A percentile compares a stretch with the other conserved stretches of the same genome.
These are phyloP conservation scores for Cladosporium velox DNA, from an alignment of 2,329 filamentous ascomycete species.

Conservation along the genomic window DNA sequence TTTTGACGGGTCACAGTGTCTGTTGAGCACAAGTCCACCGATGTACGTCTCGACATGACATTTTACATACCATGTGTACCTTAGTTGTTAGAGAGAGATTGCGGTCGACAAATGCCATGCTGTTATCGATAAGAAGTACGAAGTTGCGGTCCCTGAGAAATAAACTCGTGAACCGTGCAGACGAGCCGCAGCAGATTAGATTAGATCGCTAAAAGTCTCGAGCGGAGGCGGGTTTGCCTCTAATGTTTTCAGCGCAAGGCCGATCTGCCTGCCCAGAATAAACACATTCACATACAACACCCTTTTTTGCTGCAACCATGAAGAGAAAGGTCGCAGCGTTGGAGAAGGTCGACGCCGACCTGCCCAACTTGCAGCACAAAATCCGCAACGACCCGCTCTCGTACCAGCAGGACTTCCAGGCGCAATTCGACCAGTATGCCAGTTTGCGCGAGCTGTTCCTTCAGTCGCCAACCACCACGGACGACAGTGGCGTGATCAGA, in stretches of 20 bases:
- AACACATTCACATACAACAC: neutral
- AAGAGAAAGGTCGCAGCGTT: slow-evolving; percentile 90
- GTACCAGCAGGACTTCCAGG: slow-evolving; percentile 84
- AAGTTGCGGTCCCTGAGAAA: neutral
- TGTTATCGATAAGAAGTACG: neutral
- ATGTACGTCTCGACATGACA: neutral
- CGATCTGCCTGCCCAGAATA: neutral
- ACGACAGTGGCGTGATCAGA: slow-evolving; percentile 75
- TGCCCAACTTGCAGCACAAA: slow-evolving; percentile 89
- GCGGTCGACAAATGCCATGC: neutral
- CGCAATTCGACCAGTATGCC: slow-evolving; percentile 89
- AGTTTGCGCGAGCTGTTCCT: slow-evolving; percentile 90
- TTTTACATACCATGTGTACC: too few relatives aligned
- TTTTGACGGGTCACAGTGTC: neutral
- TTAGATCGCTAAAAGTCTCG: slow-evolving; percentile 16
- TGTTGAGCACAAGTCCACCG: neutral
- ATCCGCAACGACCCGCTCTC: slow-evolving; percentile 85
- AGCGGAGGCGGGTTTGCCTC: slow-evolving; percentile 9
- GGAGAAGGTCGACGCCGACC: slow-evolving; percentile 91
- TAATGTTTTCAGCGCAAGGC: slow-evolving; percentile 10
- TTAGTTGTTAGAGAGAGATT: too few relatives aligned
- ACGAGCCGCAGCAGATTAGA: slow-evolving; percentile 8
- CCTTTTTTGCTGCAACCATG: slow-evolving; percentile 41
- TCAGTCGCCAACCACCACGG: slow-evolving; percentile 74
- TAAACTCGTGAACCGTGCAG: slow-evolving; percentile 7